Evolutionary conservation across 2,329 filamentous ascomycete genomes (phyloP).

Genomic region (Botrytis sinoallii): DNA sequence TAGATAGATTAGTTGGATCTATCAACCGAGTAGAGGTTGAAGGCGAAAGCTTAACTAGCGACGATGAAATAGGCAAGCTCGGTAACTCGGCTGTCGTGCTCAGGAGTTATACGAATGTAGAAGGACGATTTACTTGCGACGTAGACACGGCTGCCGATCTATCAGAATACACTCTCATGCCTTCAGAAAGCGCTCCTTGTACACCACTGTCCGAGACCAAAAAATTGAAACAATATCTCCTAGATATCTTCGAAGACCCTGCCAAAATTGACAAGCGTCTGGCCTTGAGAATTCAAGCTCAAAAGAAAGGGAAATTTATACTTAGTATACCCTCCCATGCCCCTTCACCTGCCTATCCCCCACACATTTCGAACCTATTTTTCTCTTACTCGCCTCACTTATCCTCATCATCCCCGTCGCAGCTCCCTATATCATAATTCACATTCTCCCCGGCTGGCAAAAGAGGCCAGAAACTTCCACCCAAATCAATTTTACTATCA

Average conservation of each 20-base stretch:
- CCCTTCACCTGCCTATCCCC: not conserved
- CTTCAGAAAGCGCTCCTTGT: not conserved
- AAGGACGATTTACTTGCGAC: not conserved
- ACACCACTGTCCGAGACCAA: not conserved
- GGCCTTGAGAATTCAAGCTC: not conserved
- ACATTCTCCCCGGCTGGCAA: not conserved
- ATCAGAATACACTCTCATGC: not conserved
- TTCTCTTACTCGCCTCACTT: not conserved
- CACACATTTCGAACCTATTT: not conserved
- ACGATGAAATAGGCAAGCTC: slow-evolving; percentile 5
- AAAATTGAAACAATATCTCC: not conserved
- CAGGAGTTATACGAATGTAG: not conserved
- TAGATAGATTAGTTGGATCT: not conserved
- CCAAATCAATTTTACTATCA: not conserved
- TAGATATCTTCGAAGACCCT: not conserved
- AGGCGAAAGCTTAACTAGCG: not conserved
- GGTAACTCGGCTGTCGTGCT: not conserved
- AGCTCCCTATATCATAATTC: not conserved
- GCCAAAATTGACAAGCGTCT: not conserved
- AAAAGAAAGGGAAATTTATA: not conserved
- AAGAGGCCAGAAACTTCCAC: not conserved
- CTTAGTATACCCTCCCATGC: not conserved
- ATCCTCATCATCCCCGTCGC: not conserved
- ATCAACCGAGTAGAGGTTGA: not conserved
- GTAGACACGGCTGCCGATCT: not conserved